Percentiles rank a stretch among this genome's conserved stretches.
phyloP scores from a whole-genome alignment of 805 yeast genomes.

The Nakazawaea ernobii region DNA sequence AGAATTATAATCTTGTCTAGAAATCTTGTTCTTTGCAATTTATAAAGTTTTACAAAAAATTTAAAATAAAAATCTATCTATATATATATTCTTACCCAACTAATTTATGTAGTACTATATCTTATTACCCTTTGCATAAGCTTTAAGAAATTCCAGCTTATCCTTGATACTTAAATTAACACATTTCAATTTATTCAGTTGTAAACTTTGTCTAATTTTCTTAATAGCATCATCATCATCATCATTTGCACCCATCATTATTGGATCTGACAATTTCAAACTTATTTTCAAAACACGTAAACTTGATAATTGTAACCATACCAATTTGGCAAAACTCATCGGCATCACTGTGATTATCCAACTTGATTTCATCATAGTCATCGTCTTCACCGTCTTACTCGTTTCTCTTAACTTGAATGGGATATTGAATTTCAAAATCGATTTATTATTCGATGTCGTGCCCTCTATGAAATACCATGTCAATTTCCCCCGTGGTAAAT shows the following conservation, averaged over 20 bases:
- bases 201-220: not conserved
- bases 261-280: not conserved
- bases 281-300: not conserved
- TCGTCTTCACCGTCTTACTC: not conserved
- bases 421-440: conserved; percentile 50
- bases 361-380: conserved; percentile 4
- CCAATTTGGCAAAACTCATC: not conserved
- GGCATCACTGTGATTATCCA: conserved; percentile 6
- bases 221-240: not conserved
- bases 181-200: conserved; percentile 2
- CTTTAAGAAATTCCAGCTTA: conserved; percentile 1
- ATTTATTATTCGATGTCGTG: conserved; percentile 78
- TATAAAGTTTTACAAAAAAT: not conserved
- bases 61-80: not conserved
- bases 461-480: conserved; percentile 71
- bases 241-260: no score
- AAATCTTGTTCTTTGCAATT: no score
- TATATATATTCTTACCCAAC: no score
- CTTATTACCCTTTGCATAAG: not conserved
- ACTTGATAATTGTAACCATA: conserved; percentile 2
- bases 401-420: not conserved
- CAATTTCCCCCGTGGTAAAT: conserved; percentile 25
- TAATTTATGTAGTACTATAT: no score
- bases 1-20: conserved; percentile 77
- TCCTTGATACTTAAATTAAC: conserved; percentile 6